Percentiles rank a stretch among this genome's conserved stretches.
Conservation (phyloP, 331 rosid genomes). For the Acacia concinna region DNA sequence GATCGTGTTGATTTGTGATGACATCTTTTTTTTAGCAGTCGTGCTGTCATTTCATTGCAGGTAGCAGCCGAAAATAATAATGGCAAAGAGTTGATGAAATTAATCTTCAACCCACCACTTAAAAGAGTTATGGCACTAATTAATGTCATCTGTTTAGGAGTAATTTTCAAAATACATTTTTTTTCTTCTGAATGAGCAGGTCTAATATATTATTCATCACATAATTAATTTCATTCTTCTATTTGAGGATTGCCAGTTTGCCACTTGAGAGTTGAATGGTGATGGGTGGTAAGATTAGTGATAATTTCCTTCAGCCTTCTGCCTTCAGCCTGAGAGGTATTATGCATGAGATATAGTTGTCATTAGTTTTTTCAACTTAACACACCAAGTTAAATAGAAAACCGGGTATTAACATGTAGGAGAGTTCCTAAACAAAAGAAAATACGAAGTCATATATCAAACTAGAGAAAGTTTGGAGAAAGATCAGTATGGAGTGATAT, state of each 20-base stretch:
- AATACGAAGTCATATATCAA: background rate
- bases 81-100: slow-evolving; percentile 49
- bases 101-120: slow-evolving; percentile 1
- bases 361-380: background rate
- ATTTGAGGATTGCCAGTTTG: slow-evolving; percentile 4
- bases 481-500: slow-evolving; percentile 10
- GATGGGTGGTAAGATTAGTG: background rate
- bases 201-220: background rate
- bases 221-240: slow-evolving; percentile 11
- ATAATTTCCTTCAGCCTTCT: background rate
- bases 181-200: background rate
- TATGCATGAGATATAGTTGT: background rate
- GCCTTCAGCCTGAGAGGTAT: background rate
- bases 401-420: slow-evolving; percentile 7
- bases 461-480: slow-evolving; percentile 14
- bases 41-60: slow-evolving; percentile 66
- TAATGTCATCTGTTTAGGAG: slow-evolving; percentile 10
- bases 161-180: background rate
- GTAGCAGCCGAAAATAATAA: slow-evolving; percentile 31
- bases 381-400: background rate
- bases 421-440: background rate
- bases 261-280: background rate
- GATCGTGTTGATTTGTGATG: slow-evolving; percentile 34
- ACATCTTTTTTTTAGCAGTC: slow-evolving; percentile 13
- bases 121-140: background rate